Conservation (phyloP, 2,329 filamentous ascomycete genomes). For the Sporothrix pallida region DNA sequence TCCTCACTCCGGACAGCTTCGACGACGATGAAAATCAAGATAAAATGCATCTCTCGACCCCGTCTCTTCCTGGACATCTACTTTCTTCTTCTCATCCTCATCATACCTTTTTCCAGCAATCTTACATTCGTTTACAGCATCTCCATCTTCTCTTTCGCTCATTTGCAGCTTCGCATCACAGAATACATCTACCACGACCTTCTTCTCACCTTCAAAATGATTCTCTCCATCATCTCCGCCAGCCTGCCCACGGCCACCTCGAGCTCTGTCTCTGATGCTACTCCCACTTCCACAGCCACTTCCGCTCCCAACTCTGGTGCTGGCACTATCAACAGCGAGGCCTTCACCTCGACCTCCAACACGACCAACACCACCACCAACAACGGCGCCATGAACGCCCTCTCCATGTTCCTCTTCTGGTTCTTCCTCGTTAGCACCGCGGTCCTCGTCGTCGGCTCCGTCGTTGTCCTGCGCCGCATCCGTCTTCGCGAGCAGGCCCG, state of each 20-base stretch:
- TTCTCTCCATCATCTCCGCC: background rate
- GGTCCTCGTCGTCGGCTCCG: slow-evolving; percentile 29
- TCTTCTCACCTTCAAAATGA: slow-evolving; percentile 7
- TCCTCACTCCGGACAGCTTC: no score
- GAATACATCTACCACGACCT: background rate
- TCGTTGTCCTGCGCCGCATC: slow-evolving; percentile 32
- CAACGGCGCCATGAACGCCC: slow-evolving; percentile 30
- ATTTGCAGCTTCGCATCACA: background rate
- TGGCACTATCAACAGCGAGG: slow-evolving; percentile 13
- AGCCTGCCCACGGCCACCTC: background rate
- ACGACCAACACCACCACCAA: slow-evolving; percentile 27
- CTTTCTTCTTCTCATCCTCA: background rate
- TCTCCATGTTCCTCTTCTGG: slow-evolving; percentile 36
- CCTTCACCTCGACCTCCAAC: slow-evolving; percentile 22
- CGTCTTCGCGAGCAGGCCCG: slow-evolving; percentile 30
- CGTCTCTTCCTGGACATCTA: background rate
- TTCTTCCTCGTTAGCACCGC: slow-evolving; percentile 36
- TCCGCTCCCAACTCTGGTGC: background rate
- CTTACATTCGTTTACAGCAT: no score
- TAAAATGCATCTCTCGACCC: background rate
- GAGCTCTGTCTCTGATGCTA: background rate
- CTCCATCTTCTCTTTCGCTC: background rate
- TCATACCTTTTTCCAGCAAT: no score
- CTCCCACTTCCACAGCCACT: background rate
- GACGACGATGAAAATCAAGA: no score